Evolutionary conservation across 192 early-diverging fungal genomes (phyloP).

Genomic region (Thamnidium elegans): DNA sequence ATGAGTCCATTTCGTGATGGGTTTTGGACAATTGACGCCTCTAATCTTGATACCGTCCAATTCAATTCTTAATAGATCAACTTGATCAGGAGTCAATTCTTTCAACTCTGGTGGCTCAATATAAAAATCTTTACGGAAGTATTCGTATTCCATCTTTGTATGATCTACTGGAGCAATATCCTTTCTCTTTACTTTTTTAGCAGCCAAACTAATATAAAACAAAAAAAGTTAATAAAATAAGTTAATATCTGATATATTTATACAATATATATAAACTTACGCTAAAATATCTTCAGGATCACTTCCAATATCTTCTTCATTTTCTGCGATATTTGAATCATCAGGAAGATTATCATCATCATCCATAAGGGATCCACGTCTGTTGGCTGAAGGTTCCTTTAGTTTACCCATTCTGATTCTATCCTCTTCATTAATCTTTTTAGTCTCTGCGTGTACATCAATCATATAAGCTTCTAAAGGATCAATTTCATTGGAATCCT

Average conservation of each 20-base stretch:
- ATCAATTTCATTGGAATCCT: slow-evolving; percentile 58
- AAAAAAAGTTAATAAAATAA: not conserved
- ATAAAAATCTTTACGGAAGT: slow-evolving; percentile 91
- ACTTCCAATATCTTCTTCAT: slow-evolving; percentile 49
- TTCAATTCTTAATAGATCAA: slow-evolving; percentile 79
- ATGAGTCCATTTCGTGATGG: slow-evolving; percentile 91
- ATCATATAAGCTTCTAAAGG: slow-evolving; percentile 88
- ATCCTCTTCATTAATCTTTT: slow-evolving; percentile 65
- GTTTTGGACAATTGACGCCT: slow-evolving; percentile 88
- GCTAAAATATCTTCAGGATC: slow-evolving; percentile 74
- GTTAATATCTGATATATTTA: not conserved
- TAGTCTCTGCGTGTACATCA: slow-evolving; percentile 72
- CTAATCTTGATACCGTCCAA: slow-evolving; percentile 89
- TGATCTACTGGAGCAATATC: slow-evolving; percentile 89
- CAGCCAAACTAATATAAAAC: slow-evolving; percentile 52
- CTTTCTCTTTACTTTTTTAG: slow-evolving; percentile 87
- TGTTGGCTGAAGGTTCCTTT: slow-evolving; percentile 18
- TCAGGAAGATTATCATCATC: slow-evolving; percentile 31
- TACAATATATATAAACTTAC: slow-evolving; percentile 28
- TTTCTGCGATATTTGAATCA: slow-evolving; percentile 17
- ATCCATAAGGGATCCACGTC: slow-evolving; percentile 31
- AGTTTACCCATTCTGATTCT: slow-evolving; percentile 31
- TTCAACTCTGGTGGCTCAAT: slow-evolving; percentile 92
- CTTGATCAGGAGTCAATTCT: slow-evolving; percentile 76
- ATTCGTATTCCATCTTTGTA: slow-evolving; percentile 77